Evolutionary conservation across 371 early-diverging fungal genomes (phyloP).

Genomic region (Rhizopus arrhizus): DNA sequence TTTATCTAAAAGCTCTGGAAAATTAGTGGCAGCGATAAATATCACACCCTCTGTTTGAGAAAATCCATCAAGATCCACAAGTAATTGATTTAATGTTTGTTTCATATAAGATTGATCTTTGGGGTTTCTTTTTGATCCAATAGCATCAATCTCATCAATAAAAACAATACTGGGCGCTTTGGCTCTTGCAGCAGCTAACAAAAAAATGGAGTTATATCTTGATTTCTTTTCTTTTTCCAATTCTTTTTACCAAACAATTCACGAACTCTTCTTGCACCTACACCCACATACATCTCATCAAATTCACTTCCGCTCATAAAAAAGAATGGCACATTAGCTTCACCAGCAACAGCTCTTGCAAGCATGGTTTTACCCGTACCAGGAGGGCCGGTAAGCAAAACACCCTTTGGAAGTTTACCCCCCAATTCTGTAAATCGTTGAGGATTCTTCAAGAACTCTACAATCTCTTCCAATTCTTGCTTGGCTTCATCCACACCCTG

Average conservation of each 20-base stretch:
- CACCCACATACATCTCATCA: conserved; percentile 98
- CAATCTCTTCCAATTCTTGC: conserved; percentile 93
- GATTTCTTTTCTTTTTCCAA: neutral
- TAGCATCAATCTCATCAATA: conserved; percentile 99
- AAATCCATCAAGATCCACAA: conserved; percentile 97
- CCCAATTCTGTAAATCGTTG: conserved; percentile 89
- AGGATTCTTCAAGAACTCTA: conserved; percentile 93
- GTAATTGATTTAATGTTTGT: conserved; percentile 94
- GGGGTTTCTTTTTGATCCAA: conserved; percentile 94
- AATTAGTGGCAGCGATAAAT: conserved; percentile 99
- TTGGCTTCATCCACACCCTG: conserved; percentile 98
- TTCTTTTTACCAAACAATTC: conserved; percentile 65
- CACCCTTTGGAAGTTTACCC: conserved; percentile 95
- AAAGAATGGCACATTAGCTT: conserved; percentile 96
- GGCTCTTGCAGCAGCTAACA: conserved; percentile 89
- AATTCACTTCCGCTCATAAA: conserved; percentile 97
- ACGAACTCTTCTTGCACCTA: conserved; percentile 88
- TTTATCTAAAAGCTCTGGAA: conserved; percentile 96
- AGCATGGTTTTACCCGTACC: conserved; percentile 98
- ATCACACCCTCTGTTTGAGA: conserved; percentile 92
- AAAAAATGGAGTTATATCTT: neutral
- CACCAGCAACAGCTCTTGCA: conserved; percentile 89
- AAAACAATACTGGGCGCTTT: conserved; percentile 98
- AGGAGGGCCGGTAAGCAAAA: conserved; percentile 98
- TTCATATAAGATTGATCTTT: conserved; percentile 94